Evolutionary conservation across 305 asterid genomes (phyloP), one percentile per base, ranked within the genome.

Genomic region (Caryopteris hybrid): DNA sequence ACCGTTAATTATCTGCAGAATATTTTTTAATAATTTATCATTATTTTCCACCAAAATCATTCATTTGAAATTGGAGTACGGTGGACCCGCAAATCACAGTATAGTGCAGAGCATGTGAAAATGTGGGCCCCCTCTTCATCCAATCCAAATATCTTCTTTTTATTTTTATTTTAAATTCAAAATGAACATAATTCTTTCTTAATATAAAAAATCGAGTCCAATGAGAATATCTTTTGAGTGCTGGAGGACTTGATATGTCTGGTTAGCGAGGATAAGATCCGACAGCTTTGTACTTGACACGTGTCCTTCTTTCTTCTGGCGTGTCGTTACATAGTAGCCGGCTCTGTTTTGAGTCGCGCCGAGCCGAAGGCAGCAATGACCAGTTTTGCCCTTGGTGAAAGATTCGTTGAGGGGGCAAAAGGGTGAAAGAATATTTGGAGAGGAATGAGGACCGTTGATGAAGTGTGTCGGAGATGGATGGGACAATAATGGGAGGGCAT

Each of bases 391-490:
- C 75, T 18, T 6, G 17, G 11, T 5, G 5, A n/a, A 10, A 61
- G 48, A 64, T 29, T 41, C 76, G 65, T 64, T 70, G 7, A 7
- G 0, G 55, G 61, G 80, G 79, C 53, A 76, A 55, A 62, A 47
- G 21, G 9, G 78, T 27, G 36, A 72, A 20, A 18, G 10, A 2
- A 11, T 8, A 12, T 20, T 31, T 0, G n/a, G 12, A n/a, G 68
- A 12, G 14, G 39, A 34, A 72, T 67, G 12, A 72, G 69, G 66
- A 6, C 72, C 74, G 77, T 76, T n/a, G 77, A 62, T 61, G 58
- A 33, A 46, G 72, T 6, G 54, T 77, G 78, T 68, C 73, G 81
- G 81, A 77, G 73, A 77, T 63, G 46, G 75, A 39, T 22, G 68
- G 17, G 68, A 76, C 81, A 76, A 41, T 22, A 34, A 36, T n/a